phyloP scores from a whole-genome alignment of 1,284 basidiomycete genomes.

The Pseudozyma sp. region DNA sequence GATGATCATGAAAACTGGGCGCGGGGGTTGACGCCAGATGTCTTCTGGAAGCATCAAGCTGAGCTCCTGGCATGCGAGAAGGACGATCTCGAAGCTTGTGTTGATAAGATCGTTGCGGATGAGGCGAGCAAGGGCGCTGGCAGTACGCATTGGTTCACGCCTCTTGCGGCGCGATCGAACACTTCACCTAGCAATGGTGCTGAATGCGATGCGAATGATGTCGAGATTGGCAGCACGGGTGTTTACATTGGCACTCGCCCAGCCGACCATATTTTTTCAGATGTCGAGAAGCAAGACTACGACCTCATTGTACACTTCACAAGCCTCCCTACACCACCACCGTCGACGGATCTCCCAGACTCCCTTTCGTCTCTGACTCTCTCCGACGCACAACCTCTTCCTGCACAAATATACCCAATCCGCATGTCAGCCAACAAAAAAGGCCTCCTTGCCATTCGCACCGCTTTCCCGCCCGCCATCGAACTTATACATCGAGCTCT shows the following conservation, averaged over 20 bases:
- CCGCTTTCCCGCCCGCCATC: conserved; percentile 34
- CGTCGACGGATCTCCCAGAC: neutral
- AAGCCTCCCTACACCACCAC: neutral
- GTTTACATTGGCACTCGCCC: conserved; percentile 24
- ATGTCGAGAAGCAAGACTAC: conserved; percentile 11
- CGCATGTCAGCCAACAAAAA: conserved; percentile 39
- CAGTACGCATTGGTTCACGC: conserved; percentile 41
- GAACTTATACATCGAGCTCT: conserved; percentile 24
- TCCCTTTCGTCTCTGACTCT: conserved; percentile 4
- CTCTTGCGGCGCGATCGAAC: neutral
- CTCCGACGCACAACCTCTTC: neutral
- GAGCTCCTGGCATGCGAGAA: conserved; percentile 72
- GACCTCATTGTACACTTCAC: conserved; percentile 28
- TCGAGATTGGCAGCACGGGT: conserved; percentile 15
- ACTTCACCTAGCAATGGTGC: neutral
- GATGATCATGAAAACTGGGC: conserved; percentile 91
- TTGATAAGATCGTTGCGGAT: conserved; percentile 21
- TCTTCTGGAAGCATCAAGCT: conserved; percentile 78
- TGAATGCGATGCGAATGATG: neutral
- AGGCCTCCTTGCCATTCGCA: conserved; percentile 39
- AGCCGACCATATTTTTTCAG: conserved; percentile 21
- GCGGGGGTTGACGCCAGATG: conserved; percentile 78
- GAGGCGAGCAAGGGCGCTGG: neutral
- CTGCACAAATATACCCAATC: conserved; percentile 7
- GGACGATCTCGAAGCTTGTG: conserved; percentile 72